Conservation (phyloP, 495 filamentous ascomycete species). For the Xylaria venustula region DNA sequence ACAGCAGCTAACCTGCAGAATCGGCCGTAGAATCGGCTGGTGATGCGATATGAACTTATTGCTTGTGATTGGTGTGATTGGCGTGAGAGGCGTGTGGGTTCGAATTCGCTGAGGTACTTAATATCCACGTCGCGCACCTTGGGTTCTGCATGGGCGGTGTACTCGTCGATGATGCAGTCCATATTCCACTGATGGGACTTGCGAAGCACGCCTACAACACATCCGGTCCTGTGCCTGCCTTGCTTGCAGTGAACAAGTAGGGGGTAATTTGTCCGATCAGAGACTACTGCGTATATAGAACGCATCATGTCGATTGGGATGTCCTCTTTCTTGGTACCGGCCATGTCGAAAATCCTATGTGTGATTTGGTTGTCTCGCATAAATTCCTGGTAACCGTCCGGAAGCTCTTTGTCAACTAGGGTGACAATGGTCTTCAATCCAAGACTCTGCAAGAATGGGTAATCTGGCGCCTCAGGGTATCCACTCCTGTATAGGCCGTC, state of each 20-base stretch:
- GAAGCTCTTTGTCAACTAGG: conserved; percentile 65
- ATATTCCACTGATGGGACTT: conserved; percentile 61
- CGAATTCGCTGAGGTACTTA: conserved; percentile 46
- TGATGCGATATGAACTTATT: too few relatives aligned
- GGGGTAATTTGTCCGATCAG: conserved; percentile 67
- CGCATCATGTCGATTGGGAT: conserved; percentile 63
- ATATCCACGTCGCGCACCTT: conserved; percentile 59
- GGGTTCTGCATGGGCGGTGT: conserved; percentile 60
- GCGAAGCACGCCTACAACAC: conserved; percentile 70
- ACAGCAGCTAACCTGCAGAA: conserved; percentile 21
- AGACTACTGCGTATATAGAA: conserved; percentile 60
- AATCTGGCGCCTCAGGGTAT: conserved; percentile 65
- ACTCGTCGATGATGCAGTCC: conserved; percentile 61
- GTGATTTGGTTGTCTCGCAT: conserved; percentile 60
- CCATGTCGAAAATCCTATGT: conserved; percentile 68
- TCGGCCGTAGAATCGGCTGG: background rate
- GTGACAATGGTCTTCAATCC: conserved; percentile 74
- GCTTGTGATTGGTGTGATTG: too few relatives aligned
- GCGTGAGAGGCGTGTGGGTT: conserved; percentile 24
- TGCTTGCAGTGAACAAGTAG: conserved; percentile 87
- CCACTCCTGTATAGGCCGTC: conserved; percentile 74
- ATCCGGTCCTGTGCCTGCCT: conserved; percentile 86
- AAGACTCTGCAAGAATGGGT: conserved; percentile 61
- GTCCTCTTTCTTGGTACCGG: conserved; percentile 70
- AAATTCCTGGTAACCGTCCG: conserved; percentile 58